Evolutionary conservation across 2,329 filamentous ascomycete species (phyloP).

Genomic region (Lanzia echinophila): DNA sequence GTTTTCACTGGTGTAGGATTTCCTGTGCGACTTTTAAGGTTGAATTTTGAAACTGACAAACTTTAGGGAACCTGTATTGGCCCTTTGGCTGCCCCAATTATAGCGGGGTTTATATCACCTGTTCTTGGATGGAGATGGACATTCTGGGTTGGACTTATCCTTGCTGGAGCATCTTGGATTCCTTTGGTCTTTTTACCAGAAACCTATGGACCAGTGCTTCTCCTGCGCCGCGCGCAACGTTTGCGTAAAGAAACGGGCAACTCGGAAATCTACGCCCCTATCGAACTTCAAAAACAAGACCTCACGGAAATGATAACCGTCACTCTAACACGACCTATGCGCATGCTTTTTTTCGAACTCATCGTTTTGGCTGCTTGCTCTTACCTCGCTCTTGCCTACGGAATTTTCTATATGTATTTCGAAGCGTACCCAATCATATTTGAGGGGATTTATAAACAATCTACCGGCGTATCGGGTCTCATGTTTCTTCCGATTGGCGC

Average conservation of each 20-base stretch:
- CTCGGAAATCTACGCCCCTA: constrained; percentile 49
- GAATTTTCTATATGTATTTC: constrained; percentile 58
- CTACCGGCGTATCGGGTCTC: constrained; percentile 49
- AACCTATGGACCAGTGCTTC: constrained; percentile 52
- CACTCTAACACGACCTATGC: constrained; percentile 52
- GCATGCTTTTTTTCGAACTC: constrained; percentile 54
- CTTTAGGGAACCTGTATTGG: constrained; percentile 54
- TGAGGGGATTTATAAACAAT: constrained; percentile 52
- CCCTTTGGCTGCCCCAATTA: constrained; percentile 52
- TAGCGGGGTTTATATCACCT: constrained; percentile 53
- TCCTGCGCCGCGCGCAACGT: constrained; percentile 50
- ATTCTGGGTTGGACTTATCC: constrained; percentile 54
- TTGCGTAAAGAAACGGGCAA: constrained; percentile 53
- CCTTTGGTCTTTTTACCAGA: constrained; percentile 58
- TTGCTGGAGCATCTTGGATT: constrained; percentile 56
- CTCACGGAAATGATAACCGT: constrained; percentile 44
- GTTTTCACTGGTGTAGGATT: constrained; percentile 53
- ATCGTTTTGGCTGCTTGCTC: constrained; percentile 56
- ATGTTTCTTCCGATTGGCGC: constrained; percentile 50
- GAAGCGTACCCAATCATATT: constrained; percentile 61
- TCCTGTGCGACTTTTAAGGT: too few relatives aligned
- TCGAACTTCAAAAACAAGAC: constrained; percentile 54
- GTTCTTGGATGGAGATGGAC: constrained; percentile 56
- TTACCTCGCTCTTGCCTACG: constrained; percentile 56
- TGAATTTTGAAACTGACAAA: background rate